phyloP scores from a whole-genome alignment of 1,284 basidiomycete species.

The Leccinum olivaceoglutinosum region DNA sequence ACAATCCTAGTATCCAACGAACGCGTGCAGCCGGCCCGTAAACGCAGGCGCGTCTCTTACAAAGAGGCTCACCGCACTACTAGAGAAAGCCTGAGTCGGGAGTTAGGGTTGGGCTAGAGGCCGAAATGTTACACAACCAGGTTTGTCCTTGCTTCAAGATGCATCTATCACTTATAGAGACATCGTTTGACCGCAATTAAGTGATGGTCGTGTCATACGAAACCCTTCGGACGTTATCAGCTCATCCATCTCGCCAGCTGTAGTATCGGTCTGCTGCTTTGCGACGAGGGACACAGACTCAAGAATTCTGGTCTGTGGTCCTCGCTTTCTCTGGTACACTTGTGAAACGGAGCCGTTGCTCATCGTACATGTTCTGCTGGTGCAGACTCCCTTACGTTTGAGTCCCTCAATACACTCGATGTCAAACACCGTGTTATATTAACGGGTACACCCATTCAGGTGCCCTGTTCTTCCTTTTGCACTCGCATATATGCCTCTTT shows the following conservation, averaged over 20 bases:
- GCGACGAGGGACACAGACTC: conserved; percentile 94
- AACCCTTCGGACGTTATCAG: conserved; percentile 81
- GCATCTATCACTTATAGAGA: neutral
- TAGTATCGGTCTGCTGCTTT: conserved; percentile 86
- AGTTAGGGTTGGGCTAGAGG: too few relatives aligned
- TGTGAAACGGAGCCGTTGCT: conserved; percentile 7
- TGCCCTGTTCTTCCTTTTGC: conserved; percentile 20
- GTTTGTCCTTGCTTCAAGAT: conserved; percentile 36
- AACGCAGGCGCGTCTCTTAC: conserved; percentile 81
- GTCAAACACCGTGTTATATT: conserved; percentile 94
- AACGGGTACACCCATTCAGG: conserved; percentile 95
- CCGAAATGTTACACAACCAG: conserved; percentile 84
- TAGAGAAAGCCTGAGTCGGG: too few relatives aligned
- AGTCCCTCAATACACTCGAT: conserved; percentile 79
- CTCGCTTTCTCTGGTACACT: neutral
- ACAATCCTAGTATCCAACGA: conserved; percentile 42
- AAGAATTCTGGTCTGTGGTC: conserved; percentile 83
- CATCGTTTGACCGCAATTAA: conserved; percentile 26
- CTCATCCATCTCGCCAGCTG: conserved; percentile 74
- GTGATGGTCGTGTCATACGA: conserved; percentile 99
- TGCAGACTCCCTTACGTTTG: conserved; percentile 84
- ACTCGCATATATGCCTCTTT: conserved; percentile 5
- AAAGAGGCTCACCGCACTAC: conserved; percentile 64
- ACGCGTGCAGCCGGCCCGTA: conserved; percentile 63
- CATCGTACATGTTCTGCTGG: conserved; percentile 9